Evolutionary conservation across 345 rosid genomes (phyloP), one percentile per base, ranked within the genome.

Genomic region (Brassica carinata): DNA sequence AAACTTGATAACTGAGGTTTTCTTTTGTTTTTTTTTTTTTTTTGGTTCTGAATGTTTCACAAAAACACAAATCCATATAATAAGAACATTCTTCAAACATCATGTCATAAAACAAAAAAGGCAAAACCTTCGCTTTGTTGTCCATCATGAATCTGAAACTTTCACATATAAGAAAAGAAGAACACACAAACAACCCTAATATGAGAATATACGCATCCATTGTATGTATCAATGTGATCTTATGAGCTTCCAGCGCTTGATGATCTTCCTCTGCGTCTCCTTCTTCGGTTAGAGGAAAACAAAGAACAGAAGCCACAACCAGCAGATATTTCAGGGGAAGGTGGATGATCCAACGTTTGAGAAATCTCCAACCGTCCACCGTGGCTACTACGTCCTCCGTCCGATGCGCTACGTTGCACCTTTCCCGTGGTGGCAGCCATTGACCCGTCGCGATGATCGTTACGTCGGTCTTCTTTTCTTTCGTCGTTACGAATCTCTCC

Each of bases 231-330:
- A 36, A 17, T 9, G 26, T 23, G 30, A 19, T 11, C 1, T 53
- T 75, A 81, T 34, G 48, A 0, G 36, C 68, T 70, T 81, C 53
- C 67, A 36, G 11, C 64, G 74, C 31, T 75, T 82, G 19, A 70
- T 19, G 81, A 33, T 75, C 82, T 73, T 5, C 73, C 55, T 36
- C 73, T 9, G 83, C 67, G 71, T 76, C 91, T 36, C 77, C 86
- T 77, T 72, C 59, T 72, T 23, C 81, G 13, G 6, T 67, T 18
- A 61, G 84, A 67, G 5, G 81, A 81, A 31, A 92, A 85, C 59
- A 87, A 6, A 66, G 85, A 85, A 69, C 93, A 90, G 8, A 89
- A 71, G 1, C 90, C 89, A 76, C 97, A 90, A 9, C 88, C 88
- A 64, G 43, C 83, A 43, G 77, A 64, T 8, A 89, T 79, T 77